Conservation (phyloP, 1,284 basidiomycete species). For the Cryptococcus wingfieldii region DNA sequence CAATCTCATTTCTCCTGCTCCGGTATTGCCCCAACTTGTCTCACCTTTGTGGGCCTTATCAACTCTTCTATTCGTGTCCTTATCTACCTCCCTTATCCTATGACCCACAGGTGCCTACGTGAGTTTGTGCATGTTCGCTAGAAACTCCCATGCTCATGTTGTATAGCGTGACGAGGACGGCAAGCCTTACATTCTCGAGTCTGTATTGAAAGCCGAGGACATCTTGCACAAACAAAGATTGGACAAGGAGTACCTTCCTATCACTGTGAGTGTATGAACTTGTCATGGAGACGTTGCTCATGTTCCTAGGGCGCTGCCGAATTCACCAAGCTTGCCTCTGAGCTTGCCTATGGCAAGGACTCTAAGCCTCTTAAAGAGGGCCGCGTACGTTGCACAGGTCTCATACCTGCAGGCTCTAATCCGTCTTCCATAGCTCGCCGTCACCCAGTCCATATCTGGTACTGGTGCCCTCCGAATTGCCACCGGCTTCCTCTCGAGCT, state of each 20-base stretch:
- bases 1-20: neutral
- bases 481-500: constrained; percentile 79
- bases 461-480: constrained; percentile 97
- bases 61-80: neutral
- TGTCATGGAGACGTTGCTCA: neutral
- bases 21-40: neutral
- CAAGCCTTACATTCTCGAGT: constrained; percentile 89
- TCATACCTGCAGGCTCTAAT: neutral
- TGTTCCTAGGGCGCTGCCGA: constrained; percentile 58
- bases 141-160: constrained; percentile 6
- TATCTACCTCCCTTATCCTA: constrained; percentile 1
- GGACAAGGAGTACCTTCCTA: constrained; percentile 98
- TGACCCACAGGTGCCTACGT: constrained; percentile 30
- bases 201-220: constrained; percentile 73
- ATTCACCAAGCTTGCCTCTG: constrained; percentile 84
- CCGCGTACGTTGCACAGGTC: constrained; percentile 53
- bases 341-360: constrained; percentile 86
- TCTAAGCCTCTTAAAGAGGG: constrained; percentile 69
- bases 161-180: constrained; percentile 88
- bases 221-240: constrained; percentile 60
- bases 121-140: constrained; percentile 7
- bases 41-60: neutral
- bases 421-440: constrained; percentile 61
- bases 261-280: constrained; percentile 55
- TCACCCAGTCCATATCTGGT: constrained; percentile 95